Evolutionary conservation across 2,329 filamentous ascomycete genomes (phyloP), one percentile per base, ranked within the genome.

Genomic region (Myriosclerotinia duriaeana): DNA sequence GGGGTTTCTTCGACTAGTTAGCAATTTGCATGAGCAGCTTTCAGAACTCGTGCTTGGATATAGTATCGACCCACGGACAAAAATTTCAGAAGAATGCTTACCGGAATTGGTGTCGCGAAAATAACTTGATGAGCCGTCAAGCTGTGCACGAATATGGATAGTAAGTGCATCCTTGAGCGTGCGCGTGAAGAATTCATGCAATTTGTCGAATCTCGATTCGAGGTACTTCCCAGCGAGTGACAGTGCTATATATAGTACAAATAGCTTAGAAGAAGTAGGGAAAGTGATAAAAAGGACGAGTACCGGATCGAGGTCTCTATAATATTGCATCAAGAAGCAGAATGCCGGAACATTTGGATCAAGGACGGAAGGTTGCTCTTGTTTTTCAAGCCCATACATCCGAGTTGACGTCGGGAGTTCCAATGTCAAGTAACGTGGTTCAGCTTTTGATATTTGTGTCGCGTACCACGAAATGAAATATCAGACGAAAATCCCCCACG

Each of bases 401-500:
- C 42, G 26, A 59, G 17, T 46, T 46, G 55, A 46, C 20, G 34
- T 46, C 55, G 40, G 55, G 26, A 59, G 6, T 46, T 26, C 26
- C 22, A 46, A 8, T 59, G 11, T n/a, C 2, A 34, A 46, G 11
- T 59, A 34, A 44, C 20, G 26, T 15, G 9, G 26, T 14, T 34
- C 55, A 46, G 20, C 11, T 17, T 46, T 20, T 34, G 2, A n/a
- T 36, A 0, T 12, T 46, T 46, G 40, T 59, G 40, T 46, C 3
- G 36, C 36, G 26, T 46, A 59, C 30, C 5, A 46, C 26, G 2
- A 36, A 59, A 59, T 59, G 40, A 59, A 40, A 59, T 26, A 59
- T 59, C 26, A 46, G 55, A 59, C 40, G 55, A 59, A 22, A 59
- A 59, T n/a, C 3, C 4, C 26, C 40, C 55, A 46, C 17, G 17